Conservation (phyloP, 73 alveolate species). For the Paramecium octaurelia region DNA sequence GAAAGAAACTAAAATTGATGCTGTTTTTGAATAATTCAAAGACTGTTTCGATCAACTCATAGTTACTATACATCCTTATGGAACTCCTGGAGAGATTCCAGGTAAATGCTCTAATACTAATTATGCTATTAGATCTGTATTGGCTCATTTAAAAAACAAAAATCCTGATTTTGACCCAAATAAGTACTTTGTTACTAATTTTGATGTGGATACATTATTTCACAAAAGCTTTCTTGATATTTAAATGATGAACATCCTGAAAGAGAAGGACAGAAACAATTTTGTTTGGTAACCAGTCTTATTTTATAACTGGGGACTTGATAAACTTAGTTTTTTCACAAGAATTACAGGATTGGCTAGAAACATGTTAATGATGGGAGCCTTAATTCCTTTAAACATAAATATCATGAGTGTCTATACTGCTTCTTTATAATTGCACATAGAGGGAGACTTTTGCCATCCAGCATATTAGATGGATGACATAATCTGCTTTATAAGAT, state of each 20-base stretch:
- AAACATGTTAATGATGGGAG: constrained; percentile 67
- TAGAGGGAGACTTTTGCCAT: constrained; percentile 61
- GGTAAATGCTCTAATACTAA: constrained; percentile 65
- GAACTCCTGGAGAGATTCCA: constrained; percentile 62
- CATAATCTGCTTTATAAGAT: constrained; percentile 62
- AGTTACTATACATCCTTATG: constrained; percentile 60
- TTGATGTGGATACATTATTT: constrained; percentile 62
- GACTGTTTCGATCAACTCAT: constrained; percentile 9
- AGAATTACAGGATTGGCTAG: constrained; percentile 60
- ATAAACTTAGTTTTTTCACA: constrained; percentile 47
- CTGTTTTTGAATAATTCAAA: not conserved
- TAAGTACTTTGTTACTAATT: constrained; percentile 45
- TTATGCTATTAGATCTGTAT: constrained; percentile 9
- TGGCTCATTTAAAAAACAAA: not conserved
- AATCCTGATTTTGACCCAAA: not conserved
- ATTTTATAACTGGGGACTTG: constrained; percentile 62
- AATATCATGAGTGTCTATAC: constrained; percentile 59
- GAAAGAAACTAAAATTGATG: not conserved
- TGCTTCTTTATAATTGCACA: constrained; percentile 41
- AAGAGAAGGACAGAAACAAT: constrained; percentile 11
- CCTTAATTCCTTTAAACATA: constrained; percentile 56
- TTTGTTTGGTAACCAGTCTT: constrained; percentile 63
- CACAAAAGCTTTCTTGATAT: constrained; percentile 9
- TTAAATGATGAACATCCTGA: not conserved
- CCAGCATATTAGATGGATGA: constrained; percentile 68